These are phyloP conservation scores for Cunninghamia lanceolata DNA, from an alignment of 75 land plant genomes.

Conservation along the genomic window DNA sequence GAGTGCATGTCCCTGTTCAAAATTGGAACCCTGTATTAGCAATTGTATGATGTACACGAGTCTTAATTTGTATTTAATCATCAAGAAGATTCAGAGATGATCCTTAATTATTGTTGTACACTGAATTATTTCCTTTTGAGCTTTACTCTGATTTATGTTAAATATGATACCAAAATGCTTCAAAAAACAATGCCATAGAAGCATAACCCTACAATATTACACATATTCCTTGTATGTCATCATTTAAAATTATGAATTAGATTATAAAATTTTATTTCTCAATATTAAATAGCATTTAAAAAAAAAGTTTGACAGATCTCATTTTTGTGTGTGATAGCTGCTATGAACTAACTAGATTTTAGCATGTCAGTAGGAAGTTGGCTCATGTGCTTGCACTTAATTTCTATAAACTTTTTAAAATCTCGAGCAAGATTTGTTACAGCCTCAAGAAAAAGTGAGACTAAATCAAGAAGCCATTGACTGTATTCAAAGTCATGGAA, in stretches of 20 bases:
- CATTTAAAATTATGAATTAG: neutral
- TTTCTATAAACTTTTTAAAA: neutral
- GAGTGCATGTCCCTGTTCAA: conserved; percentile 20
- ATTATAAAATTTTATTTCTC: neutral
- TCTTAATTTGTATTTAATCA: neutral
- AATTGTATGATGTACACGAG: neutral
- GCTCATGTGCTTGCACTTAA: neutral
- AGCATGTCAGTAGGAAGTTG: neutral
- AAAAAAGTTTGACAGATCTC: neutral
- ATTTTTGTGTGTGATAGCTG: neutral
- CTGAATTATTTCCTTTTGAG: neutral
- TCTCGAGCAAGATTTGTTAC: neutral
- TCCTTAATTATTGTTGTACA: neutral
- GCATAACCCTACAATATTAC: too few species aligned
- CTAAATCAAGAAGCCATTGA: neutral
- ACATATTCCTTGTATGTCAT: neutral
- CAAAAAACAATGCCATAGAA: neutral
- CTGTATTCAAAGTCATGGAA: neutral
- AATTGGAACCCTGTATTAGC: neutral
- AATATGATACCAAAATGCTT: neutral
- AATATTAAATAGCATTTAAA: neutral
- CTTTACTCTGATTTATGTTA: neutral
- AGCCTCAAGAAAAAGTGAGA: neutral
- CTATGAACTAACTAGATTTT: neutral
- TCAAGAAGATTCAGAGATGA: neutral